These are phyloP conservation scores for Helminthosporium solani DNA, from an alignment of 2,329 filamentous ascomycete species.

Conservation along the genomic window DNA sequence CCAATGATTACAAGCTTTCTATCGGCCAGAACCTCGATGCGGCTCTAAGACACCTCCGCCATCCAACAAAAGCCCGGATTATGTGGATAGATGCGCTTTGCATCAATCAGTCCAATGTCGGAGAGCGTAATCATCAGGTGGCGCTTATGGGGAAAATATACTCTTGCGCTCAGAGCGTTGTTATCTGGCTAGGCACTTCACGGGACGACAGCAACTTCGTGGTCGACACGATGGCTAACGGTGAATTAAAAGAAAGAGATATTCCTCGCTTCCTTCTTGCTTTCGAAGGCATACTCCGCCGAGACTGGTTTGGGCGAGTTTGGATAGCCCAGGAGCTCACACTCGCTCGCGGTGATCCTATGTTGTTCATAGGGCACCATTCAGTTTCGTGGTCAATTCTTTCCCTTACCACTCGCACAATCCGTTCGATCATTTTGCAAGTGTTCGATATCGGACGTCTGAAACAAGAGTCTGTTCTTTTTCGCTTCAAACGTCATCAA, in stretches of 20 bases:
- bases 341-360: conserved; percentile 9
- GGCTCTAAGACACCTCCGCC: background rate
- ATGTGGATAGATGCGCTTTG: conserved; percentile 6
- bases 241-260: background rate
- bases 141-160: conserved; percentile 5
- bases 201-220: background rate
- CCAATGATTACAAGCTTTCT: background rate
- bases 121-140: conserved; percentile 6
- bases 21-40: background rate
- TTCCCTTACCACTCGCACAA: background rate
- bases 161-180: background rate
- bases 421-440: background rate
- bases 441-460: too few species aligned
- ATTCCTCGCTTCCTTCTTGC: background rate
- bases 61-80: too few species aligned
- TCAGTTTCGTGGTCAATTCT: conserved; percentile 2
- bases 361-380: conserved; percentile 1
- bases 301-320: conserved; percentile 10
- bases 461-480: too few species aligned
- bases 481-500: background rate
- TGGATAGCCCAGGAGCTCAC: conserved; percentile 16
- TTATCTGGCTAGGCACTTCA: background rate
- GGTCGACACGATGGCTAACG: background rate
- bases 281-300: background rate
- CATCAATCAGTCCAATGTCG: background rate